Conservation (phyloP, 176 grass and related monocot species). For the Phoenix dactylifera region DNA sequence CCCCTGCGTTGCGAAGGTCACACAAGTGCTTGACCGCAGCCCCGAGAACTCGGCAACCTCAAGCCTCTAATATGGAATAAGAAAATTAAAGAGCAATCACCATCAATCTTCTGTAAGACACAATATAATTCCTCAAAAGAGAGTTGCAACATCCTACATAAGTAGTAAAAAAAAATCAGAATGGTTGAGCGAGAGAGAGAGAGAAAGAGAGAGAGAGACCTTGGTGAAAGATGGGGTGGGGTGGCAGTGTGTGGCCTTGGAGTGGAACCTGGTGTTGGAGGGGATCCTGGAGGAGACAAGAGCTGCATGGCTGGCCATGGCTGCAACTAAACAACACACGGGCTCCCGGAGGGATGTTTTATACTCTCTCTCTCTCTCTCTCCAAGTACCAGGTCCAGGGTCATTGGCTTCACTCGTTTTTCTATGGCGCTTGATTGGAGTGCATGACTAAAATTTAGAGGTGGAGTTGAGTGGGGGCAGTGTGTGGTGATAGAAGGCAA, state of each 20-base stretch:
- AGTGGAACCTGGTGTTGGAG: constrained; percentile 38
- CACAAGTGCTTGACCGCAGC: constrained; percentile 43
- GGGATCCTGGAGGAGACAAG: constrained; percentile 78
- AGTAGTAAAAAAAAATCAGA: no score
- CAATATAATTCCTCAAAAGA: no score
- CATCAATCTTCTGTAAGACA: no score
- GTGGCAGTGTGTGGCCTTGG: constrained; percentile 26
- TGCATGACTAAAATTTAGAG: neutral
- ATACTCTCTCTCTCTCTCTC: neutral
- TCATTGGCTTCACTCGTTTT: neutral
- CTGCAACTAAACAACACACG: constrained; percentile 10
- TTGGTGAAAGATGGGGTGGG: constrained; percentile 12
- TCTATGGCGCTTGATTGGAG: neutral
- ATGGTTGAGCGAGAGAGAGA: neutral
- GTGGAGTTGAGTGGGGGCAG: neutral
- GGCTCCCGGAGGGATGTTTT: neutral
- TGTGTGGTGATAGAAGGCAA: neutral
- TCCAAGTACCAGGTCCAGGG: neutral
- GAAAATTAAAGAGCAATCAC: no score
- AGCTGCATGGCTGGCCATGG: constrained; percentile 91
- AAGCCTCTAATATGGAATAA: constrained; percentile 35
- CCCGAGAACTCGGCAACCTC: constrained; percentile 76
- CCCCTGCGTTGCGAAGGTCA: constrained; percentile 23
- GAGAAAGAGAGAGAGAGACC: constrained; percentile 6
- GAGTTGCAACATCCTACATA: no score